phyloP scores from a whole-genome alignment of 495 filamentous ascomycete genomes.

The Trichoderma reesei region DNA sequence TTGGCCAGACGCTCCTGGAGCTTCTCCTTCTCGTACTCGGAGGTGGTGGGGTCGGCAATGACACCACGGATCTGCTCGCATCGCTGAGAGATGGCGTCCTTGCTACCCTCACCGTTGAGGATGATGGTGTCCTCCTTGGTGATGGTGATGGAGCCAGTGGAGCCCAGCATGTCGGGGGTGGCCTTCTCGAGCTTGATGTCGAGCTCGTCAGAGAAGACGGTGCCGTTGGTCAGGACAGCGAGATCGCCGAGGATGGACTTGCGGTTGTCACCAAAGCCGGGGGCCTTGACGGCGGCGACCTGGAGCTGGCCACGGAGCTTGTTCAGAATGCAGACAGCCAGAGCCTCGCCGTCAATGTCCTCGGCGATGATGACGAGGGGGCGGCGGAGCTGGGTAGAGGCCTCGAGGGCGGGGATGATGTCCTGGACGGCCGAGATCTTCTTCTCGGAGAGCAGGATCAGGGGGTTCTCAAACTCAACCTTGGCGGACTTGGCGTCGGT shows the following conservation, averaged over 20 bases:
- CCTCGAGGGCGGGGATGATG: constrained; percentile 95
- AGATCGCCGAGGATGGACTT: constrained; percentile 98
- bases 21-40: constrained; percentile 99
- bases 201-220: constrained; percentile 95
- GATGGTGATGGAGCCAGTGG: constrained; percentile 96
- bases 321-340: constrained; percentile 98
- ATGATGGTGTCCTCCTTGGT: constrained; percentile 99
- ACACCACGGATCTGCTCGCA: constrained; percentile 99
- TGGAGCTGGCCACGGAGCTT: constrained; percentile 99
- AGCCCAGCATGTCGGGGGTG: constrained; percentile 89
- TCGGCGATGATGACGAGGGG: constrained; percentile 97
- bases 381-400: constrained; percentile 87
- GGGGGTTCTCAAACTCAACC: constrained; percentile 98
- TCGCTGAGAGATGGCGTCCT: constrained; percentile 86
- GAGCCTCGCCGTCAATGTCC: constrained; percentile 97
- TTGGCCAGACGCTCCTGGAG: constrained; percentile 98
- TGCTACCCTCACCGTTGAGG: constrained; percentile 93
- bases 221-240: constrained; percentile 89
- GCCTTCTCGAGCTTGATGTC: constrained; percentile 98
- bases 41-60: constrained; percentile 85
- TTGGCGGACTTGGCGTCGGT: constrained; percentile 97
- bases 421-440: constrained; percentile 99
- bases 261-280: constrained; percentile 99
- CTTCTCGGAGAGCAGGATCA: constrained; percentile 98
- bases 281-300: constrained; percentile 96